Evolutionary conservation across 371 early-diverging fungal species (phyloP).

Genomic region (Mortierella sp.): DNA sequence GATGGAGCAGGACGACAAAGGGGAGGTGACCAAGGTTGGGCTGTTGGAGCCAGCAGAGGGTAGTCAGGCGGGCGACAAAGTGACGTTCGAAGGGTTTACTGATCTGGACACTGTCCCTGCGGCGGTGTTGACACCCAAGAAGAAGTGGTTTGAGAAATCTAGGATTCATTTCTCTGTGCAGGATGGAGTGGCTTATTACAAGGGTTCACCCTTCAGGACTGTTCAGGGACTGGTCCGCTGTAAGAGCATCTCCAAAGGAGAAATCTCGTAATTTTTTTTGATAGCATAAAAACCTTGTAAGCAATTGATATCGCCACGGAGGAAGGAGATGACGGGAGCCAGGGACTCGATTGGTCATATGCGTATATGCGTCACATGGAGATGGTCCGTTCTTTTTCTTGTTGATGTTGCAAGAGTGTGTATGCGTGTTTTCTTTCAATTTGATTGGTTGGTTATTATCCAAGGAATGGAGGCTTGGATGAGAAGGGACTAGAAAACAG

Average conservation of each 20-base stretch:
- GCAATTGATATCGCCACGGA: background rate
- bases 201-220: slow-evolving; percentile 64
- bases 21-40: slow-evolving; percentile 59
- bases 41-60: slow-evolving; percentile 62
- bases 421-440: no score
- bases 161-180: slow-evolving; percentile 59
- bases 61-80: slow-evolving; percentile 64
- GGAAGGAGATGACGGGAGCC: background rate
- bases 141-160: slow-evolving; percentile 67
- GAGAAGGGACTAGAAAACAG: background rate
- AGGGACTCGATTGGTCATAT: slow-evolving; percentile 2
- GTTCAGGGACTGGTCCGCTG: slow-evolving; percentile 60
- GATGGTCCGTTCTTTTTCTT: background rate
- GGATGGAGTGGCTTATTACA: slow-evolving; percentile 66
- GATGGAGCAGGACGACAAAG: slow-evolving; percentile 47
- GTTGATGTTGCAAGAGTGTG: background rate
- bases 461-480: background rate
- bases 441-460: background rate
- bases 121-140: slow-evolving; percentile 68
- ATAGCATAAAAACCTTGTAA: background rate
- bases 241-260: slow-evolving; percentile 58
- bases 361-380: background rate
- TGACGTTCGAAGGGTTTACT: slow-evolving; percentile 55
- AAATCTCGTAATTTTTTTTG: slow-evolving; percentile 56
- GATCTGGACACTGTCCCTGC: slow-evolving; percentile 46